A percentile compares a stretch with the other conserved stretches of the same genome.
These are phyloP conservation scores for Acanthamoeba castellanii DNA, from an alignment of 208 protist species.

Conservation along the genomic window DNA sequence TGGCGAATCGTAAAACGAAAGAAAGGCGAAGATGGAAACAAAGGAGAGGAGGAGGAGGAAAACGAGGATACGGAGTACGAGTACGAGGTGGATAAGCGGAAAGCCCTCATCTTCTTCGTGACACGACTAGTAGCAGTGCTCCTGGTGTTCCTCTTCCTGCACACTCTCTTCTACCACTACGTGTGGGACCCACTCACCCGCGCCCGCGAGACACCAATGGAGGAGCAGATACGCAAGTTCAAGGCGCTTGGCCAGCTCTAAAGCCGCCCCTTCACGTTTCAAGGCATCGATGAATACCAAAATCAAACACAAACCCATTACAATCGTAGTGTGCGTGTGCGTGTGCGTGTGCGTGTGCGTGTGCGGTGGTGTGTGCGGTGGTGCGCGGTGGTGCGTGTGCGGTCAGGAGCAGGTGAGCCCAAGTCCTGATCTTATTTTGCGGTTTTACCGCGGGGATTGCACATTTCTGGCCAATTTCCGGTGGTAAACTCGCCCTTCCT, in stretches of 20 bases:
- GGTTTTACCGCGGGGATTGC: too few relatives aligned
- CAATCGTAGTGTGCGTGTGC: too few relatives aligned
- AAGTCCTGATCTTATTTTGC: too few relatives aligned
- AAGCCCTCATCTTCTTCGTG: background rate
- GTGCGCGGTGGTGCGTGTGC: too few relatives aligned
- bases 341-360: too few relatives aligned
- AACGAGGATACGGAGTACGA: background rate
- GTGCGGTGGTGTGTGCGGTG: too few relatives aligned
- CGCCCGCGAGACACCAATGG: background rate
- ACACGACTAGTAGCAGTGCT: background rate
- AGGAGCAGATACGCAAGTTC: slow-evolving; percentile 22
- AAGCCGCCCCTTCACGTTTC: background rate
- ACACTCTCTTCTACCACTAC: slow-evolving; percentile 9
- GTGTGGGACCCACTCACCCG: slow-evolving; percentile 1
- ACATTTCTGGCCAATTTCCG: background rate
- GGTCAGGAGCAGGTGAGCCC: too few relatives aligned
- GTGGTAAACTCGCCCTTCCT: background rate
- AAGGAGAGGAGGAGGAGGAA: background rate
- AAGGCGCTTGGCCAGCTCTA: background rate
- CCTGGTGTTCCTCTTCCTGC: slow-evolving; percentile 18
- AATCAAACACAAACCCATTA: too few relatives aligned
- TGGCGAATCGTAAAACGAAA: slow-evolving; percentile 22
- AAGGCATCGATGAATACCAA: too few relatives aligned
- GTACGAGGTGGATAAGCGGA: slow-evolving; percentile 40
- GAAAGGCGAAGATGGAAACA: background rate